Percentiles rank a stretch among this genome's conserved stretches.
phyloP scores from a whole-genome alignment of 75 land plant species.

The Cryptomeria japonica region DNA sequence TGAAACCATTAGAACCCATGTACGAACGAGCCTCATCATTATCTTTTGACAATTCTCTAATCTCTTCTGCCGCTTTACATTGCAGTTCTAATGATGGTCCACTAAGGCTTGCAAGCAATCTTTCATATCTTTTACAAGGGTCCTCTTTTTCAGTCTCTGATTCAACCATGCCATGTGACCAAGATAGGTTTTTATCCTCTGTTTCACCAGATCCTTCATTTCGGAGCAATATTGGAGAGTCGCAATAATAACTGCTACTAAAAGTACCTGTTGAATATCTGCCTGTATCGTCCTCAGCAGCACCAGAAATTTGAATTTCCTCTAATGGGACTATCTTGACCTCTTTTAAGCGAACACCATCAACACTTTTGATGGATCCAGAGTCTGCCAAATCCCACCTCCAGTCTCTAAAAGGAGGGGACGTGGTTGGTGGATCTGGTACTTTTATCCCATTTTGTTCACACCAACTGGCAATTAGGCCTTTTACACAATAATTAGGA shows the following conservation, averaged over 20 bases:
- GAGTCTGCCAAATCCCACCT: slow-evolving; percentile 52
- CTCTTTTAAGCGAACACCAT: slow-evolving; percentile 36
- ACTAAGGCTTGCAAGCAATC: slow-evolving; percentile 43
- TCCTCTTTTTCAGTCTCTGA: slow-evolving; percentile 18
- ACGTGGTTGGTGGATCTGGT: slow-evolving; percentile 71
- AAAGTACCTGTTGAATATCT: slow-evolving; percentile 23
- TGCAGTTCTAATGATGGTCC: slow-evolving; percentile 41
- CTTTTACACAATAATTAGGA: slow-evolving; percentile 92
- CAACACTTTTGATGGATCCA: slow-evolving; percentile 25
- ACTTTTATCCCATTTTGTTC: slow-evolving; percentile 62
- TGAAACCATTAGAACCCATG: slow-evolving; percentile 81
- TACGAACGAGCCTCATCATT: slow-evolving; percentile 75
- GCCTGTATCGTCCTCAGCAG: slow-evolving; percentile 29
- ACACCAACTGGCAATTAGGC: slow-evolving; percentile 91
- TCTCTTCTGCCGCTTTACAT: slow-evolving; percentile 58
- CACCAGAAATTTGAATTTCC: slow-evolving; percentile 22
- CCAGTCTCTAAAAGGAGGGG: slow-evolving; percentile 68
- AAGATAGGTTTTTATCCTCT: slow-evolving; percentile 3
- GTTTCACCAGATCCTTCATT: not conserved
- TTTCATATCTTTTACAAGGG: slow-evolving; percentile 39
- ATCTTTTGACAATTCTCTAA: slow-evolving; percentile 64
- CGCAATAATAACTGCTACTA: slow-evolving; percentile 31
- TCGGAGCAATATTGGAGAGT: slow-evolving; percentile 20
- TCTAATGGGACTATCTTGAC: slow-evolving; percentile 47
- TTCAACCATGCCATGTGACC: slow-evolving; percentile 15